Evolutionary conservation across 1,284 basidiomycete genomes (phyloP), one percentile per base, ranked within the genome.

Genomic region (Termitomyces sp.): DNA sequence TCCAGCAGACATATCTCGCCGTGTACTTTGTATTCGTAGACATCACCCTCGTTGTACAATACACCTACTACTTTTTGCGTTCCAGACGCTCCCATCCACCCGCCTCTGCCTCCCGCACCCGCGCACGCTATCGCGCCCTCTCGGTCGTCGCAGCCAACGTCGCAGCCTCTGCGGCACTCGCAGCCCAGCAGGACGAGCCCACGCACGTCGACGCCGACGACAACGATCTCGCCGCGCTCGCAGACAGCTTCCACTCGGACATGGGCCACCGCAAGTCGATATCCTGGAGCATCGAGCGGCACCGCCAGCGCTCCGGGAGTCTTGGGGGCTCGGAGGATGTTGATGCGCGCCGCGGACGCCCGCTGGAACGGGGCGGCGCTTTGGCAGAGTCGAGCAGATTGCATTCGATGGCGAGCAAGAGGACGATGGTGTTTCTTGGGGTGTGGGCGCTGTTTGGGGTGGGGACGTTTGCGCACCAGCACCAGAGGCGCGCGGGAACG

Each of bases 11-110:
- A 40, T 92, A 84, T 66, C 88, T 97, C 46, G 93, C 94, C 2
- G 78, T 80, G 0, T 96, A 96, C 69, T 97, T 96, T 66, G 89
- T 90, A 63, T 73, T 81, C 52, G 80, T 96, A 50, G 94, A 96
- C 69, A 71, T 83, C 48, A 76, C 80, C 39, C 77, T 96, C 26
- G 74, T 94, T 52, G 68, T 65, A 9, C 93, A 97, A 68, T 96
- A 84, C 71, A 76, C 86, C 63, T 88, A 94, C 72, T 96, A 94
- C 66, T 69, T 71, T 47, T 65, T 65, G 1, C 68, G 72, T 59
- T 46, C 63, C 1, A 30, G 8, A 1, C 60, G 62, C 45, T 62
- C 60, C 46, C 61, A 58, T n/a, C 31, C 58, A 69, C 30, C 76
- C 74, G n/a, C n/a, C 39, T 72, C 79, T 13, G 76, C 78, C 36